A percentile compares a stretch with the other conserved stretches of the same genome.
Conservation (phyloP, 495 filamentous ascomycete genomes). For the Lentithecium fluviatile region DNA sequence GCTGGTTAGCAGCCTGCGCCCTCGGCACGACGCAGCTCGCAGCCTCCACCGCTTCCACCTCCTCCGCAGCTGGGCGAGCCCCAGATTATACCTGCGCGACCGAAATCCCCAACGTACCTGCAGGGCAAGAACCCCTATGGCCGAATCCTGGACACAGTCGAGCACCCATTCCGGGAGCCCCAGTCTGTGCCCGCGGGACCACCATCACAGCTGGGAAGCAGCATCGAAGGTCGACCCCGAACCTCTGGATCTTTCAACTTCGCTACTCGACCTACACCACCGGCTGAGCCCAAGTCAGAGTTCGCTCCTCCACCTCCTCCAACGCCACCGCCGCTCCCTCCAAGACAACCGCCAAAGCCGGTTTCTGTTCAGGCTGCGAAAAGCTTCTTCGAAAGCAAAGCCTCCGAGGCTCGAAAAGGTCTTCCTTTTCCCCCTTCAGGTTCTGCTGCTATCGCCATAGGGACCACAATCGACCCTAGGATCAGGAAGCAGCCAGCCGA, state of each 20-base stretch:
- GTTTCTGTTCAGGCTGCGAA: conserved; percentile 24
- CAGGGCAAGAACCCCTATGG: conserved; percentile 34
- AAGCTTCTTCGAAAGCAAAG: conserved; percentile 27
- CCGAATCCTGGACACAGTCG: conserved; percentile 19
- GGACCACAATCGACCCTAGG: not conserved
- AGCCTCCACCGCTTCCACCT: not conserved
- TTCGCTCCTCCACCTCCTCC: not conserved
- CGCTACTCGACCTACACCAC: conserved; percentile 15
- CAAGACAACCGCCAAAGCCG: conserved; percentile 1
- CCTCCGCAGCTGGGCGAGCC: conserved; percentile 3
- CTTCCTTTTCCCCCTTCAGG: conserved; percentile 18
- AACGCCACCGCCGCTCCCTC: not conserved
- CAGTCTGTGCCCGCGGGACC: conserved; percentile 4
- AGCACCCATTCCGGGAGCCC: conserved; percentile 1
- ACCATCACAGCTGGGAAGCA: conserved; percentile 26
- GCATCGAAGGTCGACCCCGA: conserved; percentile 27
- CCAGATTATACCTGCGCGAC: not conserved
- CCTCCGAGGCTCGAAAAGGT: conserved; percentile 4
- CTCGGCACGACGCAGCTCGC: conserved; percentile 1
- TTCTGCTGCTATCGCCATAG: not conserved
- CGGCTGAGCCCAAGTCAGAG: not conserved
- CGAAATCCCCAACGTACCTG: conserved; percentile 30
- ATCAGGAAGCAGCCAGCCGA: not conserved
- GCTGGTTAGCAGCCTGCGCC: conserved; percentile 1
- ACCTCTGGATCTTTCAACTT: conserved; percentile 21